These are phyloP conservation scores for Benincasa hispida DNA, from an alignment of 306 rosid species.

Conservation along the genomic window DNA sequence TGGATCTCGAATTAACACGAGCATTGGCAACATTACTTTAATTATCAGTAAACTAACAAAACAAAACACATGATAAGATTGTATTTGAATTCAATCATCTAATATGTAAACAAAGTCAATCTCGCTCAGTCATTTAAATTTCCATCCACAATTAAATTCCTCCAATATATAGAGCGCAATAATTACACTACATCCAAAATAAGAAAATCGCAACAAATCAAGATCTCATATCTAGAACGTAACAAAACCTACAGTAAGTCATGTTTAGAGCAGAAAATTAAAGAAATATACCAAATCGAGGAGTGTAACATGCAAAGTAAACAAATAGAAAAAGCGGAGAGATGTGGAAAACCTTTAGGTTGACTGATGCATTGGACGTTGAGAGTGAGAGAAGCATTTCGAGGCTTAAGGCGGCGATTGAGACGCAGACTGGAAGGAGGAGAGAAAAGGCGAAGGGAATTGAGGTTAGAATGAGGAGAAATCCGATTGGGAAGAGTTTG, in stretches of 20 bases:
- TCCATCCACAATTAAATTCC: neutral
- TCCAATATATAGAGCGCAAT: neutral
- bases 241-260: neutral
- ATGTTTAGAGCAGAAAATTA: neutral
- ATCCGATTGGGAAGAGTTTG: constrained; percentile 9
- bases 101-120: neutral
- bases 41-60: neutral
- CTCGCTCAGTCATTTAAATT: neutral
- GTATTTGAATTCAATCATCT: neutral
- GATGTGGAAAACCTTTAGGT: constrained; percentile 24
- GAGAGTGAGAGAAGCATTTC: constrained; percentile 17
- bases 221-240: neutral
- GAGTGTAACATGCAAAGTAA: neutral
- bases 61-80: no score
- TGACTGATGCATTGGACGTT: constrained; percentile 27
- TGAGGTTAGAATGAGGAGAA: neutral
- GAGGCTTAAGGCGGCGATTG: constrained; percentile 15
- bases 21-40: neutral
- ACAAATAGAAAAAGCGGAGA: neutral
- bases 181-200: neutral
- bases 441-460: constrained; percentile 7
- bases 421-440: constrained; percentile 21
- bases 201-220: neutral
- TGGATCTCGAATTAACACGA: neutral
- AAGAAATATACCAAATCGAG: neutral